phyloP scores from a whole-genome alignment of 1,139 yeast genomes.

The Kazachstania sp. region DNA sequence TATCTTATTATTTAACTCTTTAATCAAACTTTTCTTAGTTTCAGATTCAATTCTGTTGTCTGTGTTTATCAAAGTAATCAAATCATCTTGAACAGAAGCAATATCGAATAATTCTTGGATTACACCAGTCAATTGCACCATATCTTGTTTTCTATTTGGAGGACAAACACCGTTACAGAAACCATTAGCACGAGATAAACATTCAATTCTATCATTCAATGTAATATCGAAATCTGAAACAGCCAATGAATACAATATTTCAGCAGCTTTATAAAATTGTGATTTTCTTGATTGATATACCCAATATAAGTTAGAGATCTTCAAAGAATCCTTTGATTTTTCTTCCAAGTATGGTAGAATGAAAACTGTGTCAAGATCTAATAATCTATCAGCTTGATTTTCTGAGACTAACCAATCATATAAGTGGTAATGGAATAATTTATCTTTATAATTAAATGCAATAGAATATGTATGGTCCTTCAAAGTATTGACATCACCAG shows the following conservation, averaged over 20 bases:
- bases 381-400: conserved; percentile 65
- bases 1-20: conserved; percentile 54
- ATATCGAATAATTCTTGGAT: conserved; percentile 81
- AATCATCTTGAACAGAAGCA: conserved; percentile 80
- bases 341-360: conserved; percentile 71
- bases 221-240: conserved; percentile 62
- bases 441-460: conserved; percentile 69
- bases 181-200: conserved; percentile 84
- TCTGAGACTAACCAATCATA: conserved; percentile 88
- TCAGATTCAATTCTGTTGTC: conserved; percentile 48
- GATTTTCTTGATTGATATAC: conserved; percentile 79
- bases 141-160: conserved; percentile 65
- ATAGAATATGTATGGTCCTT: conserved; percentile 68
- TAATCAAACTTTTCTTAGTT: conserved; percentile 39
- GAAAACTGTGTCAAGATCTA: conserved; percentile 74
- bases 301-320: conserved; percentile 80
- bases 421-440: conserved; percentile 77
- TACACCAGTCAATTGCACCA: conserved; percentile 58
- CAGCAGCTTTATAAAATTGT: conserved; percentile 73
- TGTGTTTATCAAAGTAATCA: conserved; percentile 47
- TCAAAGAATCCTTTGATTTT: conserved; percentile 57
- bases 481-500: conserved; percentile 47
- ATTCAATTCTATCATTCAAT: conserved; percentile 73
- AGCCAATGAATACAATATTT: conserved; percentile 66
- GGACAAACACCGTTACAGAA: conserved; percentile 83